Evolutionary conservation across 2,329 filamentous ascomycete species (phyloP), one percentile per base, ranked within the genome.

Genomic region (Drechmeria coniospora): DNA sequence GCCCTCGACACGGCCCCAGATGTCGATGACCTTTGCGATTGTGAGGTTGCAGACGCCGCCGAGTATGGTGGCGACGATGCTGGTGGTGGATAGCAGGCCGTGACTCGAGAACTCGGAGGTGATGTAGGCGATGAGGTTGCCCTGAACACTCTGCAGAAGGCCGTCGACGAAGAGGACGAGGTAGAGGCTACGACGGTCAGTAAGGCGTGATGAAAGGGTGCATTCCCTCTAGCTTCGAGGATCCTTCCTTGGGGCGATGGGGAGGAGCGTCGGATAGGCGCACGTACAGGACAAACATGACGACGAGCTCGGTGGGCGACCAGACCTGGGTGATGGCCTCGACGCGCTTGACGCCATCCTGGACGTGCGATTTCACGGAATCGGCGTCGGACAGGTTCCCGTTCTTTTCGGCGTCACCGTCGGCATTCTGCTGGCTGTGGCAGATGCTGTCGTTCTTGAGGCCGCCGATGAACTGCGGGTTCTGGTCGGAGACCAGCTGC

Each of bases 21-120:
- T 54, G 34, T 65, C 60, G 21, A 62, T 56, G 21, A 63, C 42
- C 38, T 65, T 66, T 32, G 60, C 59, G 30, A 64, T 50, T 9
- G 50, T 49, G 6, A 57, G 51, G 21, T 48, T 46, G 28, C 48
- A 49, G 12, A 54, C 49, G 23, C 51, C 54, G 24, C 49, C 47
- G 9, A 61, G 44, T 23, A 58, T 47, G 27, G 47, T 47, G 29
- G 75, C 68, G 10, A 79, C 62, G 15, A 79, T 71, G 27, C 66
- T 55, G 23, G 77, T 66, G 0, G 72, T 75, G 3, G 72, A 68
- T n/a, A 79, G 59, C 19, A 80, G 57, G 9, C 74, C 74, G 43
- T 79, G 76, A 26, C 63, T 59, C 21, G 57, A 56, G 42, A 79
- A 80, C 3, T 65, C 59, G 32, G 72, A 78, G 2, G 74, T 79